Percentiles rank a stretch among this genome's conserved stretches.
Conservation (phyloP, 1,139 yeast species). For the Saccharomycopsis crataegensis region DNA sequence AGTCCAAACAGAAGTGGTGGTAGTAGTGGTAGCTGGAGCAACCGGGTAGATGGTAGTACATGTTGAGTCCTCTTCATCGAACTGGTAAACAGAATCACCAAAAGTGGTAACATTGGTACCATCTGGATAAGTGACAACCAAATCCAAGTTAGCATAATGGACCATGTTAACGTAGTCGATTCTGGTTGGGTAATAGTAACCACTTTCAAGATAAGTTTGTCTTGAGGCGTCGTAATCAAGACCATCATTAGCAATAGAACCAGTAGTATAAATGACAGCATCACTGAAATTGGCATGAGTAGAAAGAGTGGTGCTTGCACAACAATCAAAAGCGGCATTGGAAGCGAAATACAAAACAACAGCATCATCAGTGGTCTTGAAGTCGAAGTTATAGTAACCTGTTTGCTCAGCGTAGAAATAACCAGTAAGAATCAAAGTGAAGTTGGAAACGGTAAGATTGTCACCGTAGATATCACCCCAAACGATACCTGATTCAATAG, state of each 20-base stretch:
- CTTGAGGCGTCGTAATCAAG: neutral
- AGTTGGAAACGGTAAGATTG: constrained; percentile 22
- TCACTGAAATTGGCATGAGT: neutral
- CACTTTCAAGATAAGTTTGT: constrained; percentile 6
- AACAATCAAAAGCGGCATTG: constrained; percentile 22
- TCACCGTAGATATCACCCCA: constrained; percentile 19
- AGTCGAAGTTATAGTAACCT: constrained; percentile 21
- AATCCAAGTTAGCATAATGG: constrained; percentile 17
- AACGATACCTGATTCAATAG: neutral
- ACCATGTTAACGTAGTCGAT: constrained; percentile 18
- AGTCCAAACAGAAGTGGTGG: constrained; percentile 20
- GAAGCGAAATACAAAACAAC: constrained; percentile 23
- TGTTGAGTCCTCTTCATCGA: constrained; percentile 6
- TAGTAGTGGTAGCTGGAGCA: constrained; percentile 16
- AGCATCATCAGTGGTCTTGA: constrained; percentile 22
- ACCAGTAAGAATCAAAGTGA: constrained; percentile 24
- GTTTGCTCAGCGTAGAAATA: constrained; percentile 22
- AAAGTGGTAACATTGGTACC: constrained; percentile 18
- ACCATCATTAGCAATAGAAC: neutral
- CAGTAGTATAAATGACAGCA: neutral
- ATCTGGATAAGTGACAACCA: constrained; percentile 21
- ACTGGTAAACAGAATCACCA: constrained; percentile 16
- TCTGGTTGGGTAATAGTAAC: constrained; percentile 14
- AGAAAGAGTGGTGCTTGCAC: constrained; percentile 7
- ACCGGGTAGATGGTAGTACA: constrained; percentile 7